phyloP scores from a whole-genome alignment of 1,284 basidiomycete species.

The Apiotrichum domesticum region DNA sequence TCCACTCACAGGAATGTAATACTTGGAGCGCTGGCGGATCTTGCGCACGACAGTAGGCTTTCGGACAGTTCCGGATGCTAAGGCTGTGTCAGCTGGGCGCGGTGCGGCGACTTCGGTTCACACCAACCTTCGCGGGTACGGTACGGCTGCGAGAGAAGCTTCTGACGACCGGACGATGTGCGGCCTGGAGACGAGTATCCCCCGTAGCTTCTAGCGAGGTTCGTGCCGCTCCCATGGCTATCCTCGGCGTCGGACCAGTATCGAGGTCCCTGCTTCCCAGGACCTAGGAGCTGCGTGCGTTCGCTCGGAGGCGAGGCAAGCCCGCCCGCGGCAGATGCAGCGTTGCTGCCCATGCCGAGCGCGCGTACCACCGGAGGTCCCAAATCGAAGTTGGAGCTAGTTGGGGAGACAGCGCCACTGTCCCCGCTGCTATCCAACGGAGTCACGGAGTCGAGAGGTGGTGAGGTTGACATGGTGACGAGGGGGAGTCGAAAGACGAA shows the following conservation, averaged over 20 bases:
- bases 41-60: slow-evolving; percentile 25
- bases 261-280: background rate
- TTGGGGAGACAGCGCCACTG: background rate
- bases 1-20: slow-evolving; percentile 42
- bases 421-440: slow-evolving; percentile 1
- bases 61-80: slow-evolving; percentile 1
- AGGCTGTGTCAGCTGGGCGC: background rate
- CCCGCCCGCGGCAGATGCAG: background rate
- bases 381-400: background rate
- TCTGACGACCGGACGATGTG: background rate
- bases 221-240: too few relatives aligned
- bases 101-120: too few relatives aligned
- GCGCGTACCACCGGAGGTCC: background rate
- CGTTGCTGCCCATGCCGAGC: background rate
- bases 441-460: background rate
- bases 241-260: slow-evolving; percentile 5
- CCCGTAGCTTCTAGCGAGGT: background rate
- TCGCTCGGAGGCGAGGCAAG: background rate
- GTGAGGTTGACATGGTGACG: too few relatives aligned
- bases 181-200: background rate
- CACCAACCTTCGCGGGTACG: background rate
- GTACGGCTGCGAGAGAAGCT: background rate
- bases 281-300: background rate
- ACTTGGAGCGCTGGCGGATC: slow-evolving; percentile 44
- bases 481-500: too few relatives aligned